Evolutionary conservation across 2,329 filamentous ascomycete genomes (phyloP).

Genomic region (Xylaria multiplex): DNA sequence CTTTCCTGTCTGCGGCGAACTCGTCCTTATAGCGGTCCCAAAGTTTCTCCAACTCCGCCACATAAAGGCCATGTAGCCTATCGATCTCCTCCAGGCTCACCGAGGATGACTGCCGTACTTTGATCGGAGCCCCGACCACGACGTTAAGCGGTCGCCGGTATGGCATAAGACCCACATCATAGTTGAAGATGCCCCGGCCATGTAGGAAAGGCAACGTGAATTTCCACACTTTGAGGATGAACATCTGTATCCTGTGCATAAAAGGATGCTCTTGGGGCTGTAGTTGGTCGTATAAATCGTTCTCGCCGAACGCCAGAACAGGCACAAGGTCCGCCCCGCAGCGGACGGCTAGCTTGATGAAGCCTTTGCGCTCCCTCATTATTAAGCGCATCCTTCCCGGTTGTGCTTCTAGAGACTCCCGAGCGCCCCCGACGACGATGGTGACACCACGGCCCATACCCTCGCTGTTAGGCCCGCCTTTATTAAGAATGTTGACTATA

Average conservation of each 20-base stretch:
- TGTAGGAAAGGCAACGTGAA: conserved; percentile 94
- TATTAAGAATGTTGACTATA: conserved; percentile 86
- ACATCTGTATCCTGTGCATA: conserved; percentile 83
- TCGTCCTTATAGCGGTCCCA: conserved; percentile 83
- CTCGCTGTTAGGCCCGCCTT: conserved; percentile 78
- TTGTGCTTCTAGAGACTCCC: conserved; percentile 89
- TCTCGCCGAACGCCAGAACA: conserved; percentile 92
- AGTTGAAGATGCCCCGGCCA: conserved; percentile 93
- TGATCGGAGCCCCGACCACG: conserved; percentile 85
- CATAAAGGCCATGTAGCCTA: conserved; percentile 80
- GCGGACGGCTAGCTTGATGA: conserved; percentile 90
- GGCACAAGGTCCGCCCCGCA: conserved; percentile 95
- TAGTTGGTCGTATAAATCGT: conserved; percentile 93
- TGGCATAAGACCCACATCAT: conserved; percentile 95
- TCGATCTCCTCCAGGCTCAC: conserved; percentile 82
- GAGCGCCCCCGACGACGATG: conserved; percentile 91
- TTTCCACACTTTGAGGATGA: conserved; percentile 85
- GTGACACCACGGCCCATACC: conserved; percentile 97
- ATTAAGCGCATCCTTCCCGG: conserved; percentile 82
- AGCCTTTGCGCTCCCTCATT: conserved; percentile 85
- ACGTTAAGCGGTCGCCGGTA: conserved; percentile 89
- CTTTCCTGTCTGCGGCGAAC: conserved; percentile 70
- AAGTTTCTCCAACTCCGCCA: conserved; percentile 75
- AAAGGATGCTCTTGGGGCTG: conserved; percentile 78
- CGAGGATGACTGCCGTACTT: conserved; percentile 69